Evolutionary conservation across 2,329 filamentous ascomycete genomes (phyloP).

Genomic region (Penicillium sp.): DNA sequence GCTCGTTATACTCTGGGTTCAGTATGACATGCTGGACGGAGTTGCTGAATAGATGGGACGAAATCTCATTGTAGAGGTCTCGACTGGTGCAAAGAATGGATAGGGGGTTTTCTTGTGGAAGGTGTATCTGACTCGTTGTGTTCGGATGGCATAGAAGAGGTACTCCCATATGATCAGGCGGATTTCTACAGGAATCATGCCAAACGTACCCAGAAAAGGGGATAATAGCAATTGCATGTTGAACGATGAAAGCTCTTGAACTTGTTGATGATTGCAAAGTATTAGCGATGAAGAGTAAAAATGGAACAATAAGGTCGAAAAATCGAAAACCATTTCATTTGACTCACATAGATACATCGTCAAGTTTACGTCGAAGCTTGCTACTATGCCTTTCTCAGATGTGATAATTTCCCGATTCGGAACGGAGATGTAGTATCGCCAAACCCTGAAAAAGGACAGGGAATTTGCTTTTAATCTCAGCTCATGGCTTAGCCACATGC

Average conservation of each 20-base stretch:
- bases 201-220: not conserved
- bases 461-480: not conserved
- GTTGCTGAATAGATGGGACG: not conserved
- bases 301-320: not conserved
- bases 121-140: too few relatives aligned
- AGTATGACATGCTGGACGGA: not conserved
- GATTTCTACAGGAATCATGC: not conserved
- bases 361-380: slow-evolving; percentile 1
- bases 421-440: not conserved
- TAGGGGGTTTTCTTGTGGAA: not conserved
- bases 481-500: slow-evolving; percentile 17
- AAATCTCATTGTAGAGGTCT: slow-evolving; percentile 5
- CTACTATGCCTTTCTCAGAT: slow-evolving; percentile 1
- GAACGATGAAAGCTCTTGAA: not conserved
- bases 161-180: slow-evolving; percentile 2
- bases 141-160: not conserved
- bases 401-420: not conserved
- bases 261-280: not conserved
- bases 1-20: not conserved
- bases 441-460: not conserved
- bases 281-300: not conserved
- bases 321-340: not conserved
- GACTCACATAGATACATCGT: not conserved
- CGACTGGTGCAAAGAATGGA: not conserved
- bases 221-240: not conserved